Base-by-base conservation (phyloP, 306 rosid species). In the Rosa persica region DNA sequence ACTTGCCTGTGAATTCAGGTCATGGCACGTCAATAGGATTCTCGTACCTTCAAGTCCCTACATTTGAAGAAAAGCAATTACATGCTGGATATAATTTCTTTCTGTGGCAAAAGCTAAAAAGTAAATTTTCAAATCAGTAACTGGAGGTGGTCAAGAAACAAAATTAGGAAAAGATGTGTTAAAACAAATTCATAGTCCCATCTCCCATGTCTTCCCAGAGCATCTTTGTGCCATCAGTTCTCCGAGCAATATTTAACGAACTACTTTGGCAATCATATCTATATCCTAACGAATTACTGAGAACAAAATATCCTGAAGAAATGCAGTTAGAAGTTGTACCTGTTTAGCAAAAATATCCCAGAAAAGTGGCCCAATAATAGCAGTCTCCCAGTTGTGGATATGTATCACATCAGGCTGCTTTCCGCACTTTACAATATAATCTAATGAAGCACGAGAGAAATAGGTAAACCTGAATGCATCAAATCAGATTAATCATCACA, bases 361-460 rank as follows among this genome's bases (percentile, higher is more conserved):
- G 83, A 93, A 93, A 88, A 93, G 98, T 30, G 98, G 97, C 77
- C 91, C 98, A 86, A 87, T 71, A 43, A 93, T 88, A 73, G 98
- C 92, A 81, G 98, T 93, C 89, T 93, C 94, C 98, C 98, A 90
- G 85, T 89, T 89, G 86, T 94, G 98, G 25, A 94, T 75, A 82
- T 94, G 98, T 74, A 94, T 76, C 69, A 94, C 84, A 87, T 94
- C 97, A 19, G 97, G 98, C 79, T 84, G 87, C 93, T 88, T 94
- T 76, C 94, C 96, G 58, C 94, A 85, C 84, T 92, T 94, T 78
- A 90, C 90, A 42, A 94, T 88, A 70, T 94, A 94, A 79, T 94
- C 98, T 86, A 94, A 76, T 15, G 98, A 84, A 71, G 98, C 98
- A 39, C 98, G 97, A 76, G 96, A 92, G 83, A 92, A 94, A 79